Evolutionary conservation across 257 asterid genomes (phyloP).

Genomic region (Nicotiana knightiana): DNA sequence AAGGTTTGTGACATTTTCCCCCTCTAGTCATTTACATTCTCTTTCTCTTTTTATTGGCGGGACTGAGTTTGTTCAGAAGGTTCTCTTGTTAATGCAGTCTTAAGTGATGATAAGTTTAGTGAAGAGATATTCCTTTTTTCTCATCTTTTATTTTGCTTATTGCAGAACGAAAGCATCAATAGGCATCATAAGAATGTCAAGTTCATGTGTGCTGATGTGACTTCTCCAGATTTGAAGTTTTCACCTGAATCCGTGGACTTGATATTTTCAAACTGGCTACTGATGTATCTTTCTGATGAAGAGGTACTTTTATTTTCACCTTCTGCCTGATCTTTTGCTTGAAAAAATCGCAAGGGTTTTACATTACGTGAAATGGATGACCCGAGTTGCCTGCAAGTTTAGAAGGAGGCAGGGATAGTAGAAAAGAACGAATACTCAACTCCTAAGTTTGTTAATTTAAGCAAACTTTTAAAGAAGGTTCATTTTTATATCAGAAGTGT

Average conservation of each 20-base stretch:
- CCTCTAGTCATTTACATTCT: background rate
- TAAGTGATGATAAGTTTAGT: background rate
- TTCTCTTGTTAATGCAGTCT: background rate
- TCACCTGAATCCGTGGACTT: conserved; percentile 71
- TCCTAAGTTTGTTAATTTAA: background rate
- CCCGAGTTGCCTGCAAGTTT: background rate
- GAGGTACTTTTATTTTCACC: conserved; percentile 46
- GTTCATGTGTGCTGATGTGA: conserved; percentile 87
- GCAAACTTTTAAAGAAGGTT: background rate
- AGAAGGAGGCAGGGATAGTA: background rate
- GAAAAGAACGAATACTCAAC: background rate
- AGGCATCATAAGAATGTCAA: conserved; percentile 63
- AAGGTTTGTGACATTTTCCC: conserved; percentile 38
- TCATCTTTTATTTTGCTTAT: background rate
- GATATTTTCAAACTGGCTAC: conserved; percentile 87
- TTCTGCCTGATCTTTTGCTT: background rate
- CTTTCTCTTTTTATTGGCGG: background rate
- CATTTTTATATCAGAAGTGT: background rate
- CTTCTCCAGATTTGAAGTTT: conserved; percentile 70
- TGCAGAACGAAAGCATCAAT: conserved; percentile 71
- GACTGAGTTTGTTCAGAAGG: background rate
- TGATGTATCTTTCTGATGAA: conserved; percentile 92
- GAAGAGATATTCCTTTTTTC: background rate
- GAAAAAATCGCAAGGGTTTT: background rate
- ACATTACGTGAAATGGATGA: background rate